Conservation (phyloP, 2,329 filamentous ascomycete species). For the Pyrenophora teres region DNA sequence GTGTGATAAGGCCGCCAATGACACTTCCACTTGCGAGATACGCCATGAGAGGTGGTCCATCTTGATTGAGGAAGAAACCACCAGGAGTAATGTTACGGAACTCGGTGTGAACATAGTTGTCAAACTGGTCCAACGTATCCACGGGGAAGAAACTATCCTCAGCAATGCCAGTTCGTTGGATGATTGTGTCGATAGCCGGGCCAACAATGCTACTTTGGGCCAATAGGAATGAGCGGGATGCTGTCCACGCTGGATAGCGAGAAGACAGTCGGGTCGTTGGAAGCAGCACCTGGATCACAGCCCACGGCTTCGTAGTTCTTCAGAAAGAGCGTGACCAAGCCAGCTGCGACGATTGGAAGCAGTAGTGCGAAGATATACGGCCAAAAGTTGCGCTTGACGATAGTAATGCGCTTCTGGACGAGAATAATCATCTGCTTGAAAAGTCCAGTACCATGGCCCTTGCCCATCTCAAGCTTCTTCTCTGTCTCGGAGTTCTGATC, state of each 20-base stretch:
- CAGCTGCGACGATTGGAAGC: constrained; percentile 79
- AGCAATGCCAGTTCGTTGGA: constrained; percentile 31
- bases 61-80: constrained; percentile 76
- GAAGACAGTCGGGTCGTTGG: constrained; percentile 39
- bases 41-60: constrained; percentile 66
- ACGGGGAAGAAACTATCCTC: constrained; percentile 56
- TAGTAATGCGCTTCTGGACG: constrained; percentile 75
- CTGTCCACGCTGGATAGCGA: constrained; percentile 30
- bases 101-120: constrained; percentile 64
- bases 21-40: constrained; percentile 71
- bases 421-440: constrained; percentile 72
- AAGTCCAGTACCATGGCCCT: constrained; percentile 72
- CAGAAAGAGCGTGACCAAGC: constrained; percentile 77
- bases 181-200: constrained; percentile 32
- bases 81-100: constrained; percentile 74
- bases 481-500: constrained; percentile 39
- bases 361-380: constrained; percentile 75
- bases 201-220: constrained; percentile 45
- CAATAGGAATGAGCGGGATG: constrained; percentile 46
- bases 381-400: constrained; percentile 77
- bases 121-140: constrained; percentile 70
- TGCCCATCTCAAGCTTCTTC: constrained; percentile 57
- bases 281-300: constrained; percentile 49
- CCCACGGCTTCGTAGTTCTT: constrained; percentile 59
- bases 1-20: constrained; percentile 70